Evolutionary conservation across 1,284 basidiomycete genomes (phyloP), one percentile per base, ranked within the genome.

Genomic region (Paramarasmius palmivorus): DNA sequence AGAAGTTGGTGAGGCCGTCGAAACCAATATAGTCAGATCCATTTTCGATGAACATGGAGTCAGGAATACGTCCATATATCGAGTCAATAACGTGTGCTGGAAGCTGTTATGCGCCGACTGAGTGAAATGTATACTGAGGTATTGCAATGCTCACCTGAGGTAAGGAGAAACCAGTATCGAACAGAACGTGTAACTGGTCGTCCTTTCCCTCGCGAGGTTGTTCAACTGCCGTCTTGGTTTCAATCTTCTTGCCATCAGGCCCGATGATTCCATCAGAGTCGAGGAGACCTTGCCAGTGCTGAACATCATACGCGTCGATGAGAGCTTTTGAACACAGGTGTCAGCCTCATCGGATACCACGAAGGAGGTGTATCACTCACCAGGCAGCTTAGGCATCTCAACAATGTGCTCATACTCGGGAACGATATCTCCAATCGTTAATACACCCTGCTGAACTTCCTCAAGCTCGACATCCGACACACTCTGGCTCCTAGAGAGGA

Each of bases 41-140:
- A 29, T 19, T 15, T 5, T 12, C 20, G 15, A 17, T 17, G 38
- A 49, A 49, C 17, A n/a, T 19, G 14, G 46, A 29, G 23, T 35
- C 46, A 37, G 46, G 46, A 15, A 49, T 49, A 35, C 46, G 29
- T 4, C 46, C 46, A 36, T 49, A 49, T 6, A 49, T 49, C 32
- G 46, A 10, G 20, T 49, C 46, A 34, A 49, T 22, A 10, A 49
- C 22, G 10, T 6, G 3, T 5, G 20, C 35, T n/a, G 46, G 46
- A 4, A 49, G 12, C 34, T 49, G 32, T 8, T 6, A 6, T n/a
- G 15, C 38, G 20, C 6, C n/a, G n/a, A n/a, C n/a, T n/a, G n/a
- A n/a, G n/a, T n/a, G n/a, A n/a, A n/a, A n/a, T n/a, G n/a, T n/a
- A n/a, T n/a, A n/a, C n/a, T n/a, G n/a, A n/a, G n/a, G n/a, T n/a